Base-by-base conservation (phyloP, 495 filamentous ascomycete genomes). In the Penicillium angulare region DNA sequence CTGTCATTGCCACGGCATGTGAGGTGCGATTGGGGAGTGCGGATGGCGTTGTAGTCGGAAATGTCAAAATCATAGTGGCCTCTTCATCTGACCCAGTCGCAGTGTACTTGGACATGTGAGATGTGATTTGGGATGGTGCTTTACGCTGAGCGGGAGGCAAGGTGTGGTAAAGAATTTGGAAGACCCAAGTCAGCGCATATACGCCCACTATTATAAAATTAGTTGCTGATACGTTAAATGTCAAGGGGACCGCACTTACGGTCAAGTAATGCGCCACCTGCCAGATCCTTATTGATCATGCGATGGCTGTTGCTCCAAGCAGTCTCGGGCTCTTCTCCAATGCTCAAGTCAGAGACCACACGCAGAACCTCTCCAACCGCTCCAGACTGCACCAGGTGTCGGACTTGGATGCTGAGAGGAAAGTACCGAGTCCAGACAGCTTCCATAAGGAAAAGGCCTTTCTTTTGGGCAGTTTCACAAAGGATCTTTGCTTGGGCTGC, bases 381-480 rank as follows among this genome's bases (percentile, higher is more conserved):
- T 1, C 85, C 84, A 0, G 76, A 67, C 45, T 75, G 64, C 39
- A 92, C 81, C 61, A 88, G 57, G 34, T 87, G 77, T 31, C 88
- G 66, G 21, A 95, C 67, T 66, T 90, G 80, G 50, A 86, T 79
- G 56, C 81, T 84, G 2, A 90, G 64, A 1, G 91, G 91, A 72
- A 92, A 90, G 68, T 86, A 91, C 17, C 91, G 72, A 26, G 90
- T 95, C 91, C 91, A 96, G 10, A 95, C 86, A 15, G 89, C 90
- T 74, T 96, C 91, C 88, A 95, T 93, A 36, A 96, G 67, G 69
- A 95, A 95, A 17, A 95, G 59, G 12, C 81, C 80, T 77, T 92
- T 92, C 52, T 78, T 74, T 61, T 71, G 79, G 0, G 90, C 88
- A 15, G 79, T 83, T 40, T 86, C 80, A 43, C 85, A 79, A n/a